A percentile compares a stretch with the other conserved stretches of the same genome.
phyloP scores from a whole-genome alignment of 495 filamentous ascomycete genomes.

The Penicillium ochrochloron region DNA sequence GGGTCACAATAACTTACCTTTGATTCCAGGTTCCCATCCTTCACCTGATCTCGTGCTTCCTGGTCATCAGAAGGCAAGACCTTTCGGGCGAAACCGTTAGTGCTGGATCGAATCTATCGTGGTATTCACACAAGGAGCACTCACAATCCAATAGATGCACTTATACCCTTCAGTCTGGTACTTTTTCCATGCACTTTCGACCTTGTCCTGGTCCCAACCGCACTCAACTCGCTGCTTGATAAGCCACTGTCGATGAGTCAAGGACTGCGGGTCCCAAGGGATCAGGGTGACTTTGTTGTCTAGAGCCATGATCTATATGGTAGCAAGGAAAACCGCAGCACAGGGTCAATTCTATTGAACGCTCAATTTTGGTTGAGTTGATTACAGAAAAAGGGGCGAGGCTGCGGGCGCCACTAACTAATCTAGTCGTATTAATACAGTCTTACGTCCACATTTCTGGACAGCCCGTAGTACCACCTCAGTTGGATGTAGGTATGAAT shows the following conservation, averaged over 20 bases:
- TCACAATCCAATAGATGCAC: slow-evolving; percentile 39
- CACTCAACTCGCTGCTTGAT: slow-evolving; percentile 31
- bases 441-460: not conserved
- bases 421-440: not conserved
- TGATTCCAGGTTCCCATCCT: not conserved
- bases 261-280: slow-evolving; percentile 31
- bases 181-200: slow-evolving; percentile 26
- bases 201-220: slow-evolving; percentile 29
- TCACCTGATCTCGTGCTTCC: not conserved
- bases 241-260: slow-evolving; percentile 22
- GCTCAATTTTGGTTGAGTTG: not conserved
- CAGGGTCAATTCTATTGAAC: not conserved
- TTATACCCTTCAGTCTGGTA: slow-evolving; percentile 27
- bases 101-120: too few species aligned
- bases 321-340: not conserved
- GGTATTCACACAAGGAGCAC: not conserved
- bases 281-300: slow-evolving; percentile 20
- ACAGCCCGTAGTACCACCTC: not conserved
- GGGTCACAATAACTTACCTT: not conserved
- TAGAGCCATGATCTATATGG: slow-evolving; percentile 21
- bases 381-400: not conserved
- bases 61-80: slow-evolving; percentile 20
- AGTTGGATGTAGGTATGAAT: not conserved
- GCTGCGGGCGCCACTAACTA: not conserved
- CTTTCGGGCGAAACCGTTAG: slow-evolving; percentile 1